phyloP scores from a whole-genome alignment of 108 stramenopile genomes.

The Skeletonema grethae region DNA sequence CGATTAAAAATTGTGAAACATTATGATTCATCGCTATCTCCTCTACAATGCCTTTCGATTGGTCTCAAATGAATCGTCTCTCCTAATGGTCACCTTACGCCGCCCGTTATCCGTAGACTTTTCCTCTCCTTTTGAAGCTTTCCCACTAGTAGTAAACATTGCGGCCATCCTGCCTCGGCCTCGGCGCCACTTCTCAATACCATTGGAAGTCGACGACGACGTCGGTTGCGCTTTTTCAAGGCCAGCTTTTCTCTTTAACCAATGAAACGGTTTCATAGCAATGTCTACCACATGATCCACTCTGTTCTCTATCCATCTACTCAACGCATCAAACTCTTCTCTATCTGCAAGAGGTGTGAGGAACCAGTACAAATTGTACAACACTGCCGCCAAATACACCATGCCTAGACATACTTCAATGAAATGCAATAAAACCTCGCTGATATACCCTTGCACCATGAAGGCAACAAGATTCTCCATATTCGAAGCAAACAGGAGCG shows the following conservation, averaged over 20 bases:
- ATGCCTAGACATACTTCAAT: constrained; percentile 19
- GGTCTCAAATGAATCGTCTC: no score
- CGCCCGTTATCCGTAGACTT: background rate
- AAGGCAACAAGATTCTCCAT: constrained; percentile 32
- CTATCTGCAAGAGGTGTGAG: constrained; percentile 21
- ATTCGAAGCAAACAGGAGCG: constrained; percentile 43
- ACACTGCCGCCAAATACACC: constrained; percentile 23
- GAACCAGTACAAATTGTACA: constrained; percentile 31
- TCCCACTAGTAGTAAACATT: background rate
- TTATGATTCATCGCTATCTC: no score
- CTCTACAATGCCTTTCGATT: no score
- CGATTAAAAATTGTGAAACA: no score
- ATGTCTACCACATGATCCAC: background rate
- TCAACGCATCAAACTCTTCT: constrained; percentile 22
- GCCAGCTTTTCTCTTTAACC: background rate
- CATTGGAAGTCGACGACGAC: background rate
- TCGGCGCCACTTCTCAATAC: background rate
- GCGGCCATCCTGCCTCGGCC: background rate
- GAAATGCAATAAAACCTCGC: background rate
- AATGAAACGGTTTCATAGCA: background rate
- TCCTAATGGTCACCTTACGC: no score
- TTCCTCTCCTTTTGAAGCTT: background rate
- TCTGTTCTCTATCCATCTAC: background rate
- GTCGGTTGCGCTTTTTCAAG: background rate
- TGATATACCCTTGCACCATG: constrained; percentile 18